These are phyloP conservation scores for Albizia julibrissin DNA, from an alignment of 306 rosid species.

Conservation along the genomic window DNA sequence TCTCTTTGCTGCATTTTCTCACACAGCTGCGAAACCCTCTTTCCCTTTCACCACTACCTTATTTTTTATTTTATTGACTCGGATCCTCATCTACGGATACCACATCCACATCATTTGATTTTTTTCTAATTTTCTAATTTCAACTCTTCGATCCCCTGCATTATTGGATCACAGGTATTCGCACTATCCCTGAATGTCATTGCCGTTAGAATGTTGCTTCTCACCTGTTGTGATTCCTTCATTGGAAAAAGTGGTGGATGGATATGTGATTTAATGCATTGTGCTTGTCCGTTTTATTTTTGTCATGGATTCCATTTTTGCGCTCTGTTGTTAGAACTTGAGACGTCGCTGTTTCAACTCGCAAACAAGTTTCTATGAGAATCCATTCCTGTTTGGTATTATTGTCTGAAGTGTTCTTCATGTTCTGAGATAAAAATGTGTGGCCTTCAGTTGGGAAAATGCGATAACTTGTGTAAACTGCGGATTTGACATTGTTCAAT, in stretches of 20 bases:
- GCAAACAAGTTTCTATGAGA: background rate
- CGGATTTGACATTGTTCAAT: background rate
- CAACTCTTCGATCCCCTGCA: background rate
- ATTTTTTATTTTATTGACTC: background rate
- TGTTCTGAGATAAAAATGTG: background rate
- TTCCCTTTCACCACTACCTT: background rate
- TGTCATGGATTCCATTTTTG: background rate
- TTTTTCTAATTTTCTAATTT: background rate
- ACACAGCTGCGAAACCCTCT: background rate
- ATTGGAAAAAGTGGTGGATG: background rate
- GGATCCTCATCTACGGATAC: background rate
- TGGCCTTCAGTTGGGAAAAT: background rate
- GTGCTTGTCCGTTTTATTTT: background rate
- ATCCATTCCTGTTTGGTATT: background rate
- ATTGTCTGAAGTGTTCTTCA: background rate
- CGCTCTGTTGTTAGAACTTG: background rate
- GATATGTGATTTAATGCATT: background rate
- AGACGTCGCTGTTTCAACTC: background rate
- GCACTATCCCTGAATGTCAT: background rate
- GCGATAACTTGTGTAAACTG: background rate
- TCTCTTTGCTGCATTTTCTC: constrained; percentile 9
- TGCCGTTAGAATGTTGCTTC: background rate
- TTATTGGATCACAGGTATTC: constrained; percentile 27
- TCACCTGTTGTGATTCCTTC: background rate
- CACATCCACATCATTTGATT: background rate